Evolutionary conservation across 2,329 filamentous ascomycete genomes (phyloP).

Genomic region (Cladosporium phlei): DNA sequence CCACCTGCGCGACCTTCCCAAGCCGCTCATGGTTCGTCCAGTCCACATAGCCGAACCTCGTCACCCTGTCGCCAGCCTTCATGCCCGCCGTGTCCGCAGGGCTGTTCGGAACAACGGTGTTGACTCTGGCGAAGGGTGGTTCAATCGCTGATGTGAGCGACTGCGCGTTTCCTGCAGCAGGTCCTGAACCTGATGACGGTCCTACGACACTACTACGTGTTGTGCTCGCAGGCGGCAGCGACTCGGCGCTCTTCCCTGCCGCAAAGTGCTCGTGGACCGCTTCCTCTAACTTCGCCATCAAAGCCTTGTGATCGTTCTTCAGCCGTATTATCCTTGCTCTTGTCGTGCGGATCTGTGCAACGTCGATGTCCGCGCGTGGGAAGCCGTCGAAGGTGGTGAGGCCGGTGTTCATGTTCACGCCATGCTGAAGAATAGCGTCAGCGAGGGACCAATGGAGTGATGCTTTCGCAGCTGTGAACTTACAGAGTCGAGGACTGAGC

Average conservation of each 20-base stretch:
- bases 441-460: neutral
- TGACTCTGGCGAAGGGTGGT: slow-evolving; percentile 81
- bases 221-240: neutral
- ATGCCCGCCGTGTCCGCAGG: slow-evolving; percentile 81
- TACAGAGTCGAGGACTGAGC: slow-evolving; percentile 84
- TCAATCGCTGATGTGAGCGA: slow-evolving; percentile 38
- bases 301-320: slow-evolving; percentile 85
- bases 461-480: slow-evolving; percentile 23
- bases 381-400: slow-evolving; percentile 87
- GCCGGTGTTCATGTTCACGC: slow-evolving; percentile 84
- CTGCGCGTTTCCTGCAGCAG: slow-evolving; percentile 28
- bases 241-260: slow-evolving; percentile 20
- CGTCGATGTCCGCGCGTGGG: slow-evolving; percentile 87
- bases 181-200: slow-evolving; percentile 11
- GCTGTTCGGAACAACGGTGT: slow-evolving; percentile 70
- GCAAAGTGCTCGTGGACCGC: slow-evolving; percentile 88
- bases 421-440: slow-evolving; percentile 59
- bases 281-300: slow-evolving; percentile 80
- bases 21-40: slow-evolving; percentile 81
- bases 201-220: no score
- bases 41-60: slow-evolving; percentile 79
- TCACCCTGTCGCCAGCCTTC: slow-evolving; percentile 72
- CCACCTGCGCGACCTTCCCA: slow-evolving; percentile 79
- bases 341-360: slow-evolving; percentile 94
- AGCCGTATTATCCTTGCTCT: slow-evolving; percentile 82